Conservation (phyloP, 108 stramenopile genomes). For the Nitzschia sp. region DNA sequence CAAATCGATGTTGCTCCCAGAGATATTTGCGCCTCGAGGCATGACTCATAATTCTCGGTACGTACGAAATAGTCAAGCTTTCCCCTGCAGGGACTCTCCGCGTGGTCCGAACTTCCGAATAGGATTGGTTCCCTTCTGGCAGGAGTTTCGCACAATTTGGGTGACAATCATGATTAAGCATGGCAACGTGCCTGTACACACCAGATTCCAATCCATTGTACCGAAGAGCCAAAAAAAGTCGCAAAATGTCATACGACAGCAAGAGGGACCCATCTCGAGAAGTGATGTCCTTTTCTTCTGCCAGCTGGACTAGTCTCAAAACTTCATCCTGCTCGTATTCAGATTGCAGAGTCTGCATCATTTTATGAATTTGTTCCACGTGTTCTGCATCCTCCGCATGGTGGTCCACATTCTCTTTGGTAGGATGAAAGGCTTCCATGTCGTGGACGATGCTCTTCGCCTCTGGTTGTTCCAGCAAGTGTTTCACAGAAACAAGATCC, state of each 20-base stretch:
- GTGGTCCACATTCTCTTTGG: slow-evolving; percentile 57
- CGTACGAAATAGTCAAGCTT: slow-evolving; percentile 72
- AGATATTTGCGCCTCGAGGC: slow-evolving; percentile 61
- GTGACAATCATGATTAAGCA: slow-evolving; percentile 77
- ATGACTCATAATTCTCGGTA: slow-evolving; percentile 68
- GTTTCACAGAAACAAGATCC: slow-evolving; percentile 58
- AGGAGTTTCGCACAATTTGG: slow-evolving; percentile 82
- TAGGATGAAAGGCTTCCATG: slow-evolving; percentile 75
- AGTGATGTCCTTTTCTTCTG: slow-evolving; percentile 28
- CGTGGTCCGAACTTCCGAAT: slow-evolving; percentile 82
- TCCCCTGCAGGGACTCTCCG: slow-evolving; percentile 60
- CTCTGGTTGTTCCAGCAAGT: slow-evolving; percentile 44
- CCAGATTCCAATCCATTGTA: slow-evolving; percentile 86
- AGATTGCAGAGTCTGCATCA: slow-evolving; percentile 38
- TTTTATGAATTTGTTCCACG: slow-evolving; percentile 51
- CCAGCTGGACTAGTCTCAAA: slow-evolving; percentile 36
- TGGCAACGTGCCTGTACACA: slow-evolving; percentile 72
- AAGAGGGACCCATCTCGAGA: slow-evolving; percentile 48
- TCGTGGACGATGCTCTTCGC: slow-evolving; percentile 45
- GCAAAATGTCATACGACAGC: slow-evolving; percentile 43
- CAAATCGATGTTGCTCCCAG: slow-evolving; percentile 86
- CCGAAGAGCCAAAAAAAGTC: slow-evolving; percentile 64
- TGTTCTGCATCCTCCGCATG: slow-evolving; percentile 27
- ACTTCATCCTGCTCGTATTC: slow-evolving; percentile 30
- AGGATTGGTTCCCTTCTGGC: slow-evolving; percentile 36